phyloP scores from a whole-genome alignment of 345 rosid species.

The Hibiscus syriacus region DNA sequence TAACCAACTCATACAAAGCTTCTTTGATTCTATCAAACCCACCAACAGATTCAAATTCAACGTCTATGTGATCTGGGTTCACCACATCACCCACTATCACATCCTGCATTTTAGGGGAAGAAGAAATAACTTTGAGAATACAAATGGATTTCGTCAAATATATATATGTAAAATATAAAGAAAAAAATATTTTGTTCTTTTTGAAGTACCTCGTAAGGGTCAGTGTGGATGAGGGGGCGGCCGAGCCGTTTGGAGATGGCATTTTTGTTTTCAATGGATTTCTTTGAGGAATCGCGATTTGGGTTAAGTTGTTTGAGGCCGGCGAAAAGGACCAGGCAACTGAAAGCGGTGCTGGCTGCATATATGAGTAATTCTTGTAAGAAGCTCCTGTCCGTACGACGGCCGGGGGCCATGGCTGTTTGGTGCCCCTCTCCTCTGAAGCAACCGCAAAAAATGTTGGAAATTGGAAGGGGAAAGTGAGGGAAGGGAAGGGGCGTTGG shows the following conservation, averaged over 20 bases:
- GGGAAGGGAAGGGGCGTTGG: not conserved
- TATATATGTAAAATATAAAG: not conserved
- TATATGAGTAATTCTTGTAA: slow-evolving; percentile 1
- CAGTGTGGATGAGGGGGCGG: slow-evolving; percentile 20
- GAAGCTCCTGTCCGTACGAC: not conserved
- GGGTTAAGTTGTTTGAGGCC: slow-evolving; percentile 26
- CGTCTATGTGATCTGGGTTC: slow-evolving; percentile 9
- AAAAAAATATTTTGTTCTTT: not conserved
- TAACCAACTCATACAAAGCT: slow-evolving; percentile 5
- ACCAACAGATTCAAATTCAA: slow-evolving; percentile 6
- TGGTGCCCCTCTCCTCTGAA: not conserved
- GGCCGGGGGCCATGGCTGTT: not conserved
- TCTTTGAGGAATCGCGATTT: slow-evolving; percentile 30
- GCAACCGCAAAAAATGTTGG: not conserved
- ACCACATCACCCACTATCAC: slow-evolving; percentile 7
- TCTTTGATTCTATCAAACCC: slow-evolving; percentile 10
- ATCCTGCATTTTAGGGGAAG: not conserved
- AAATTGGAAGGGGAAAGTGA: not conserved
- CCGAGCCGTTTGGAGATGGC: slow-evolving; percentile 34
- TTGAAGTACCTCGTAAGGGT: slow-evolving; percentile 5
- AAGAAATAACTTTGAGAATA: not conserved
- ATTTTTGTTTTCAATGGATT: slow-evolving; percentile 27
- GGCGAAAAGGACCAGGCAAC: slow-evolving; percentile 25
- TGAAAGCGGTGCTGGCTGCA: not conserved
- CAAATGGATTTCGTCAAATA: too few species aligned